phyloP scores from a whole-genome alignment of 345 rosid species.

The Ceriops decandra region DNA sequence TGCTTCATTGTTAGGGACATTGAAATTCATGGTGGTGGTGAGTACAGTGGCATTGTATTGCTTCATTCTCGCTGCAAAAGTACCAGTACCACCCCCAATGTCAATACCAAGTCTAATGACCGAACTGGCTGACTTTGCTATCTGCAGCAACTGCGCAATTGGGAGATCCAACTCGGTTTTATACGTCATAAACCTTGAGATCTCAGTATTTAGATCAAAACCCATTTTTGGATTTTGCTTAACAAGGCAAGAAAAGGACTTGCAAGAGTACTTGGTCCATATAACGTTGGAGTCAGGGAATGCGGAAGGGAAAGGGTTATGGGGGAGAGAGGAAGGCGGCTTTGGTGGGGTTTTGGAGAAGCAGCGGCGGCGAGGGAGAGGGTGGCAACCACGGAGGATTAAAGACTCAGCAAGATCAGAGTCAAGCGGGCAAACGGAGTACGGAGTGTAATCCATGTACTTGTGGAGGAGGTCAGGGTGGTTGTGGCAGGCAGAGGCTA shows the following conservation, averaged over 20 bases:
- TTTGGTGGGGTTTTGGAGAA: conserved; percentile 71
- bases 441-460: conserved; percentile 84
- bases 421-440: conserved; percentile 72
- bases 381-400: conserved; percentile 91
- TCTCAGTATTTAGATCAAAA: conserved; percentile 52
- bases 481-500: conserved; percentile 85
- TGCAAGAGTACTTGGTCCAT: conserved; percentile 74
- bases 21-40: conserved; percentile 89
- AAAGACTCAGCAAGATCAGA: conserved; percentile 74
- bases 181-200: conserved; percentile 46
- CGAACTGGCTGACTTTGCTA: conserved; percentile 54
- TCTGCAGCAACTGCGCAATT: conserved; percentile 65
- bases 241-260: conserved; percentile 61
- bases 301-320: conserved; percentile 47
- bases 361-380: conserved; percentile 99
- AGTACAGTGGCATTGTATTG: conserved; percentile 57
- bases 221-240: conserved; percentile 51
- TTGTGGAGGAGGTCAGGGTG: conserved; percentile 81
- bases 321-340: conserved; percentile 42
- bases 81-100: conserved; percentile 83
- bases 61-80: conserved; percentile 87
- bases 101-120: conserved; percentile 76
- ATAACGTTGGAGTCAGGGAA: conserved; percentile 63
- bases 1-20: conserved; percentile 85
- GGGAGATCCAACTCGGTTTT: conserved; percentile 87